phyloP scores from a whole-genome alignment of 148 eudicot genomes.

The Arbutus unedo region DNA sequence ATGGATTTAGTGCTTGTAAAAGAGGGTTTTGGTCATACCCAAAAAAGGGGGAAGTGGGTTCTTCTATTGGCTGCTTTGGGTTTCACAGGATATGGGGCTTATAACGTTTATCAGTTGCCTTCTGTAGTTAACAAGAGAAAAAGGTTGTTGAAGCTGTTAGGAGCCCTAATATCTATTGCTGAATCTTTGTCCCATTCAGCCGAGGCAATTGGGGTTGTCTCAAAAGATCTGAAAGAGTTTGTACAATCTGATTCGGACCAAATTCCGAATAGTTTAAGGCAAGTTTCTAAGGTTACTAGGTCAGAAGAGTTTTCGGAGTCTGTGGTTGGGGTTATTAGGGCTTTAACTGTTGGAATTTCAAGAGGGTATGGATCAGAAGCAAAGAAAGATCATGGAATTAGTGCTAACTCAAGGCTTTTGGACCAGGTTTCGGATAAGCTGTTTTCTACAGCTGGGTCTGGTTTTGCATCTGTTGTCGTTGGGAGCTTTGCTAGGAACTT shows the following conservation, averaged over 20 bases:
- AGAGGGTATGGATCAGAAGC: conserved; percentile 42
- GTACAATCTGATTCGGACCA: conserved; percentile 59
- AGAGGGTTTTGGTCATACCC: conserved; percentile 40
- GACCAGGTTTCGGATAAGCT: conserved; percentile 67
- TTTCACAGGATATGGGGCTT: conserved; percentile 54
- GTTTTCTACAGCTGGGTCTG: conserved; percentile 59
- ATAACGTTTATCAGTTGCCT: conserved; percentile 59
- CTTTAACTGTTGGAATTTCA: conserved; percentile 56
- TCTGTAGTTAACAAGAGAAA: conserved; percentile 47
- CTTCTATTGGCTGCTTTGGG: conserved; percentile 55
- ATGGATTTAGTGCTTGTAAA: conserved; percentile 61
- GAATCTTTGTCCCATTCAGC: conserved; percentile 57
- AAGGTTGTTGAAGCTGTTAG: conserved; percentile 33
- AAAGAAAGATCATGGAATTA: conserved; percentile 19
- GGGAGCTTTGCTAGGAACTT: conserved; percentile 81
- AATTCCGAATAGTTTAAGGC: conserved; percentile 68
- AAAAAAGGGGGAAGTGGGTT: conserved; percentile 55
- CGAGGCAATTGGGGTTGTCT: conserved; percentile 51
- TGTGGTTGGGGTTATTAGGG: conserved; percentile 38
- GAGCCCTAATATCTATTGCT: conserved; percentile 43
- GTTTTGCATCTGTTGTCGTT: conserved; percentile 76
- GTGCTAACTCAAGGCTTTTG: conserved; percentile 33
- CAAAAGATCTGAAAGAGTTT: conserved; percentile 63
- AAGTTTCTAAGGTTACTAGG: conserved; percentile 51
- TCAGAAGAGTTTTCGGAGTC: conserved; percentile 58